Conservation (phyloP, 768 basidiomycete species). For the Harrya chromipes region DNA sequence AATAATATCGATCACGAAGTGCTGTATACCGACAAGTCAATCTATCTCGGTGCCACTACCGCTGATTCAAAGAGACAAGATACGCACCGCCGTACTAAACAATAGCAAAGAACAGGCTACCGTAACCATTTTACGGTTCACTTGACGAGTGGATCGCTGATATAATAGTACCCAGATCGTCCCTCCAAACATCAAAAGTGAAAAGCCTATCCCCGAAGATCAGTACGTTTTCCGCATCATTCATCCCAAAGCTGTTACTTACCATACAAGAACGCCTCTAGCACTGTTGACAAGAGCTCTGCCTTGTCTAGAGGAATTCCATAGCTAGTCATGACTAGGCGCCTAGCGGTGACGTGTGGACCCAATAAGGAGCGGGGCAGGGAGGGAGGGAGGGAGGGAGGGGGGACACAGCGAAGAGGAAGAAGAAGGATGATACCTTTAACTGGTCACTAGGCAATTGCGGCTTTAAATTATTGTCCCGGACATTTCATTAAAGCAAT, state of each 20-base stretch:
- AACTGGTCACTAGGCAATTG: no score
- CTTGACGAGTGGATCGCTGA: not conserved
- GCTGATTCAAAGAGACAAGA: not conserved
- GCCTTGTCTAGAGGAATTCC: slow-evolving; percentile 6
- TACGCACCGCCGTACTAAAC: slow-evolving; percentile 23
- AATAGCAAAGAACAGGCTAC: slow-evolving; percentile 20
- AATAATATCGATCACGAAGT: slow-evolving; percentile 16
- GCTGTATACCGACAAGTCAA: slow-evolving; percentile 2
- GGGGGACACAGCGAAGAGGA: no score
- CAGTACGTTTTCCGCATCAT: not conserved
- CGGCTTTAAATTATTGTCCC: no score
- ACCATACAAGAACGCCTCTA: slow-evolving; percentile 8
- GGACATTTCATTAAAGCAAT: no score
- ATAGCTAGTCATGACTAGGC: not conserved
- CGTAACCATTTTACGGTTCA: slow-evolving; percentile 16
- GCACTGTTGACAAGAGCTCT: not conserved
- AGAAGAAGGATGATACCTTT: no score
- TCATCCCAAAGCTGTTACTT: not conserved
- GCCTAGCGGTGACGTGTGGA: no score
- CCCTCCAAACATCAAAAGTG: slow-evolving; percentile 29
- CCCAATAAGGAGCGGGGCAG: no score
- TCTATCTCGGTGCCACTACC: not conserved
- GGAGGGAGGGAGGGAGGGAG: no score
- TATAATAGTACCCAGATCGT: slow-evolving; percentile 21
- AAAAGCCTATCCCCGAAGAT: slow-evolving; percentile 22